These are phyloP conservation scores for Trypanosoma lewisi DNA, from an alignment of 208 protist species.

Conservation along the genomic window DNA sequence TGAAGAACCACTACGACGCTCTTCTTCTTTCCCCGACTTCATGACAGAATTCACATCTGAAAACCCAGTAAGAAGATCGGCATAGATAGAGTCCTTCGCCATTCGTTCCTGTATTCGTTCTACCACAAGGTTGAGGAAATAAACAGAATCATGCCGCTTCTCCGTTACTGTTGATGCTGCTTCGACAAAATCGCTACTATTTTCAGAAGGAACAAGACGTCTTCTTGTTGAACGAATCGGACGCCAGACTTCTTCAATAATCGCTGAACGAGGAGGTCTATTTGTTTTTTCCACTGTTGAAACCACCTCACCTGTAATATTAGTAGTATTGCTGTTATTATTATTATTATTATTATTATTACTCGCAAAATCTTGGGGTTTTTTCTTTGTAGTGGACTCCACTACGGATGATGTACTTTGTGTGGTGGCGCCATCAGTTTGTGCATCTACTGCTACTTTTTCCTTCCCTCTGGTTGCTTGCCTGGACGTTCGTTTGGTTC, in stretches of 20 bases:
- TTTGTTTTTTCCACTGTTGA: conserved; percentile 12
- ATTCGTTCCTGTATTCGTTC: conserved; percentile 25
- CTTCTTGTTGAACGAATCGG: conserved; percentile 43
- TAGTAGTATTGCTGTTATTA: no score
- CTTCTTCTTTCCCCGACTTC: conserved; percentile 1
- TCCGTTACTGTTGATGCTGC: not conserved
- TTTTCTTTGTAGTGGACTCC: not conserved
- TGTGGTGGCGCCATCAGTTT: not conserved
- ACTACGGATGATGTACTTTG: not conserved
- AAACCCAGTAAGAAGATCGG: conserved; percentile 13
- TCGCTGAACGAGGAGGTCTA: conserved; percentile 18
- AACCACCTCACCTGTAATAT: not conserved
- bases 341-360: no score
- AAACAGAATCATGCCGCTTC: not conserved
- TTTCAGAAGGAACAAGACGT: conserved; percentile 22
- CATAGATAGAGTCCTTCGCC: conserved; percentile 23
- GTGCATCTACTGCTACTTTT: not conserved
- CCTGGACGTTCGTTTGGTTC: not conserved
- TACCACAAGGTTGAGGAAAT: not conserved
- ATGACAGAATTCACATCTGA: not conserved
- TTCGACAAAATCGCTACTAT: conserved; percentile 18
- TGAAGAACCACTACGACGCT: not conserved
- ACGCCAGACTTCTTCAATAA: conserved; percentile 56
- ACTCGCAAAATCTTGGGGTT: not conserved
- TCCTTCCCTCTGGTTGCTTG: conserved; percentile 7